Percentiles rank a stretch among this genome's conserved stretches.
phyloP scores from a whole-genome alignment of 176 grass and related monocot species.

The Lolium rigidum region DNA sequence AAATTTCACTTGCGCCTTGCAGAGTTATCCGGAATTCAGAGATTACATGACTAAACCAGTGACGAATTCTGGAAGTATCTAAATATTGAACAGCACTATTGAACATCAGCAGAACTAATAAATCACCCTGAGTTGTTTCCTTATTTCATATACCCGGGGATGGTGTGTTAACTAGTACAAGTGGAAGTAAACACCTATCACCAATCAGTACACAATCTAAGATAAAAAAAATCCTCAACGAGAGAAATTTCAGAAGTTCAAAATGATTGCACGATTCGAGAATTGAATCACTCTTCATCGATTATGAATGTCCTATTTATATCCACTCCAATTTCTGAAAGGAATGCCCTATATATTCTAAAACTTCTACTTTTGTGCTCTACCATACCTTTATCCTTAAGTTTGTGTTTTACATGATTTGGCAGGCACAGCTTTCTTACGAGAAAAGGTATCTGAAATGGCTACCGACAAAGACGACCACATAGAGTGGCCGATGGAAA shows the following conservation, averaged over 20 bases:
- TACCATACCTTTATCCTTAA: not conserved
- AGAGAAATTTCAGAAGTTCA: not conserved
- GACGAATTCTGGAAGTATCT: too few relatives aligned
- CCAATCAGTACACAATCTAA: too few relatives aligned
- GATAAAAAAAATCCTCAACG: too few relatives aligned
- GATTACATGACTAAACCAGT: too few relatives aligned
- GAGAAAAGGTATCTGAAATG: constrained; percentile 2
- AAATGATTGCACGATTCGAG: not conserved
- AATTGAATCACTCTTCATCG: not conserved
- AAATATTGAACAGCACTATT: too few relatives aligned
- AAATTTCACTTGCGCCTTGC: not conserved
- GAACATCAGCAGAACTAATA: too few relatives aligned
- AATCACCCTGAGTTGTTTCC: too few relatives aligned
- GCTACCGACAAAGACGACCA: not conserved
- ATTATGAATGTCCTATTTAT: not conserved
- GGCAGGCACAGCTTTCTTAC: not conserved
- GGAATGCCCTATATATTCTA: not conserved
- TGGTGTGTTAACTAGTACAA: too few relatives aligned
- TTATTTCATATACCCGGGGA: too few relatives aligned
- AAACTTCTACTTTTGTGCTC: not conserved
- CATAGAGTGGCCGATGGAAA: not conserved
- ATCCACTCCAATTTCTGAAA: not conserved
- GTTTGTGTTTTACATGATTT: not conserved
- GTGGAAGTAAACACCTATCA: too few relatives aligned
- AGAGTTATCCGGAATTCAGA: too few relatives aligned